Evolutionary conservation across 163 green algal genomes (phyloP).

Genomic region (Scenedesmus sp.): DNA sequence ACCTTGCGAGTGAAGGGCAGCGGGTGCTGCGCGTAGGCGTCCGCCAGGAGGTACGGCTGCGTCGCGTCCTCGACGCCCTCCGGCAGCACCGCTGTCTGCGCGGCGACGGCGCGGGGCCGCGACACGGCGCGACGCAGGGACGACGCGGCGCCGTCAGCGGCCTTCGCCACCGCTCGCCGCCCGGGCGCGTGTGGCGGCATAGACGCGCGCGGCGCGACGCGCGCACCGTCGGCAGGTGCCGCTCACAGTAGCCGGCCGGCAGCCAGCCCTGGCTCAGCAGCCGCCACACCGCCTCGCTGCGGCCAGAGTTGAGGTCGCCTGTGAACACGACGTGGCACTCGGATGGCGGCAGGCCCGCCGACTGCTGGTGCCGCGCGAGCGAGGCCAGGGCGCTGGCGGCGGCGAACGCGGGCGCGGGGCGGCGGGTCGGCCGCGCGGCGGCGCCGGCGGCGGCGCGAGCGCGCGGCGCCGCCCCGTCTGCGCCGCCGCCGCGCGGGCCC

Average conservation of each 20-base stretch:
- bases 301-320: constrained; percentile 34
- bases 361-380: too few relatives aligned
- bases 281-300: background rate
- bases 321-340: constrained; percentile 36
- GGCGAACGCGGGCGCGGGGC: too few relatives aligned
- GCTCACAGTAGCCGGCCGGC: constrained; percentile 9
- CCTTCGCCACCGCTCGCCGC: background rate
- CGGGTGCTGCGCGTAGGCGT: constrained; percentile 8
- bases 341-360: constrained; percentile 15
- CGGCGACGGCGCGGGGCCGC: background rate
- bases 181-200: background rate
- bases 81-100: constrained; percentile 4
- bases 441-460: too few relatives aligned
- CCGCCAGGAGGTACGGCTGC: constrained; percentile 33
- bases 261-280: constrained; percentile 19
- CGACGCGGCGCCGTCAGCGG: background rate
- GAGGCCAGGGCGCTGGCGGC: too few relatives aligned
- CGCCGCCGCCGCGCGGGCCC: constrained; percentile 1
- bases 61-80: constrained; percentile 1
- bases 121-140: background rate
- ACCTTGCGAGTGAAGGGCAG: constrained; percentile 42
- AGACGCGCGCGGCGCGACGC: too few relatives aligned
- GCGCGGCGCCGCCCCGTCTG: too few relatives aligned
- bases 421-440: too few relatives aligned
- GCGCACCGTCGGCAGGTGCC: background rate